These are phyloP conservation scores for Trypanosoma cruzi DNA, from an alignment of 208 protist genomes.

Conservation along the genomic window DNA sequence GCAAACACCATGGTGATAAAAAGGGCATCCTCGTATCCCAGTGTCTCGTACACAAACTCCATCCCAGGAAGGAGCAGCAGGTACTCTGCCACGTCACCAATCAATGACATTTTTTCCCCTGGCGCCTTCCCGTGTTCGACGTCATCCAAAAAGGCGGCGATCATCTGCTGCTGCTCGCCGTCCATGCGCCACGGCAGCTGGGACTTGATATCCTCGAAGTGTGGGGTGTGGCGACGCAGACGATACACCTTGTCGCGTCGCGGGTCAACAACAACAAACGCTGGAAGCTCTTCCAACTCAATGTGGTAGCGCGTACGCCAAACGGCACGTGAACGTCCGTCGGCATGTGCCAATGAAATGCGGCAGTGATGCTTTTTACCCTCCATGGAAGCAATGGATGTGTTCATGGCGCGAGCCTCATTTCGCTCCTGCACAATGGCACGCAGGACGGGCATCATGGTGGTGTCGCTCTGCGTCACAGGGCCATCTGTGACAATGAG, in stretches of 20 bases:
- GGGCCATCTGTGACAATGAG: conserved; percentile 59
- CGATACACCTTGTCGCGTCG: conserved; percentile 71
- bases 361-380: conserved; percentile 14
- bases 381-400: conserved; percentile 7
- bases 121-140: conserved; percentile 49
- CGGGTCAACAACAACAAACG: conserved; percentile 80
- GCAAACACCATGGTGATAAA: conserved; percentile 63
- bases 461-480: conserved; percentile 40
- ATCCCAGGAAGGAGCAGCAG: conserved; percentile 55
- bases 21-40: conserved; percentile 74
- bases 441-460: conserved; percentile 71
- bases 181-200: conserved; percentile 60
- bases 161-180: conserved; percentile 60
- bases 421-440: conserved; percentile 58
- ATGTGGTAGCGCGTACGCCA: conserved; percentile 74
- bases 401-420: conserved; percentile 46
- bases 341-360: conserved; percentile 64
- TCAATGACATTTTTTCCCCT: conserved; percentile 62
- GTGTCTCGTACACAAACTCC: conserved; percentile 48
- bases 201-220: conserved; percentile 69
- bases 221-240: conserved; percentile 48
- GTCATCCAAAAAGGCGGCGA: conserved; percentile 57
- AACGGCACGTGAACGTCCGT: conserved; percentile 40
- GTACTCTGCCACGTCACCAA: conserved; percentile 57
- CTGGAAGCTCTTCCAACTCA: conserved; percentile 52